A percentile compares a stretch with the other conserved stretches of the same genome.
Evolutionary conservation across 257 asterid genomes (phyloP).

Genomic region (Scutellaria barbata): DNA sequence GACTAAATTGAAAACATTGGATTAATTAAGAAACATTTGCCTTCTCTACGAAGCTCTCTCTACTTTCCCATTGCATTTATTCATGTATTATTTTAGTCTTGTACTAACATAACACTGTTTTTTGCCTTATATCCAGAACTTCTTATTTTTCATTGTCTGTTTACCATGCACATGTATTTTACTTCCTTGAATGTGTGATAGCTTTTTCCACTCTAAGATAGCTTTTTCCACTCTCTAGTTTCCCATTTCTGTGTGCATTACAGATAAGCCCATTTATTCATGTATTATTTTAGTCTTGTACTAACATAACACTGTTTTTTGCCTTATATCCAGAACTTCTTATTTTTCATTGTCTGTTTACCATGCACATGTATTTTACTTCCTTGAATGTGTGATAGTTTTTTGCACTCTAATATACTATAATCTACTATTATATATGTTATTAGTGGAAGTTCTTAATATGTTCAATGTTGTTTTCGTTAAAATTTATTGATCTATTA

Average conservation of each 20-base stretch:
- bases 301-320: neutral
- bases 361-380: slow-evolving; percentile 12
- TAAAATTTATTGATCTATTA: neutral
- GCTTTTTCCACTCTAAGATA: neutral
- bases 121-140: neutral
- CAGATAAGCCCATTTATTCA: too few relatives aligned
- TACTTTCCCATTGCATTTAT: neutral
- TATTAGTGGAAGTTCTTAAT: neutral
- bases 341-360: slow-evolving; percentile 8
- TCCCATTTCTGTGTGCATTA: too few relatives aligned
- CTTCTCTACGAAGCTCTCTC: slow-evolving; percentile 3
- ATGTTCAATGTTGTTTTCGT: neutral
- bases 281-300: slow-evolving; percentile 2
- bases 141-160: slow-evolving; percentile 7
- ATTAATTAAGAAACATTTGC: slow-evolving; percentile 17
- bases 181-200: slow-evolving; percentile 23
- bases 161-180: slow-evolving; percentile 11
- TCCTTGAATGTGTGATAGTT: slow-evolving; percentile 21
- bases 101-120: neutral
- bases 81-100: slow-evolving; percentile 9
- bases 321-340: neutral
- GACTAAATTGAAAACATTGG: neutral
- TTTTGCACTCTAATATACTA: neutral
- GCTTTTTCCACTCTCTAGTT: slow-evolving; percentile 22
- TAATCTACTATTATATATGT: too few relatives aligned